Evolutionary conservation across 805 yeast genomes (phyloP), one percentile per base, ranked within the genome.

Genomic region (Kregervanrija fluxuum): DNA sequence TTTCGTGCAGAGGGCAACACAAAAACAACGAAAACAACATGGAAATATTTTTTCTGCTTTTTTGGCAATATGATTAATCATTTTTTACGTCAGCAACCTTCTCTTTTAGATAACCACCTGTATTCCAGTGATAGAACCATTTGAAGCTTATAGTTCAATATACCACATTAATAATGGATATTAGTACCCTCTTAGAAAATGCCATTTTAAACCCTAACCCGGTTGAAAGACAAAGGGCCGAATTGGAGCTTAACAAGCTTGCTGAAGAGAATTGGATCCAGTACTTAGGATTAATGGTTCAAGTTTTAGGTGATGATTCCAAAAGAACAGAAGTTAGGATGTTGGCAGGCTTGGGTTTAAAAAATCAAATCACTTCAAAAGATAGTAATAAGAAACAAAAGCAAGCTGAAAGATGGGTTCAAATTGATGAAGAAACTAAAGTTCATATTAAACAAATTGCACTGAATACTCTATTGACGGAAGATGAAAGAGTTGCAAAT

Each of bases 321-420:
- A 77, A 76, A 45, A 77, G 75, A 55, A 67, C 82, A 5, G 96
- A 91, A 66, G 93, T 89, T 40, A 76, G 98, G 59, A 86, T 89
- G 74, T 75, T 93, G 61, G 96, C 99, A 3, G 95, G 93, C 36
- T 70, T 91, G 50, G 84, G 84, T 15, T 70, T 88, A 58, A 91
- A 91, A 70, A 91, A 91, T 67, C 87, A 86, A 68, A 73, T 91
- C 56, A 79, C 87, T 6, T 80, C 97, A 12, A 91, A 90, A 60
- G 95, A 86, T 58, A 53, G 71, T 4, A 65, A 66, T n/a, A 79
- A 77, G 52, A 77, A 74, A 52, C 65, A 62, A 37, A 75, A 71
- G 35, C 83, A 79, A 59, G 77, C 80, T 12, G 79, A 77, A 57
- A 78, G 93, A 50, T 91, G 98, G 97, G 61, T 81, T 34, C 60